Percentiles rank a stretch among this genome's conserved stretches.
phyloP scores from a whole-genome alignment of 768 basidiomycete species.

The Bullera alba region DNA sequence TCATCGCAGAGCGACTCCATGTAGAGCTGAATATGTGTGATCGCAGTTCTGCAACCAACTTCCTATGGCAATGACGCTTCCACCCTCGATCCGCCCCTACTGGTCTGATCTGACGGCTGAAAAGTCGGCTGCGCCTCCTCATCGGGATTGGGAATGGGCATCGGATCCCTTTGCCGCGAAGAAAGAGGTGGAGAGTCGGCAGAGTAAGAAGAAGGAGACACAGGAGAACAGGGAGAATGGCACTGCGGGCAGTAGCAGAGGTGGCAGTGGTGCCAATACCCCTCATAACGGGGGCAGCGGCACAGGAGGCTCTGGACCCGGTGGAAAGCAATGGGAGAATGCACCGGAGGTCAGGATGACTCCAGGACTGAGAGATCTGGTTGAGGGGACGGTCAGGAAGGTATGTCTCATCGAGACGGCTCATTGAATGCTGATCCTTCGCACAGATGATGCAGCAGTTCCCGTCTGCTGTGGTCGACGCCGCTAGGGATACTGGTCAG shows the following conservation, averaged over 20 bases:
- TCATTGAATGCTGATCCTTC: background rate
- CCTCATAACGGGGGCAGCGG: slow-evolving; percentile 5
- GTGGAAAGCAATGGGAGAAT: slow-evolving; percentile 40
- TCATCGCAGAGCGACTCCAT: background rate
- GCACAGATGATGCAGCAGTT: slow-evolving; percentile 45
- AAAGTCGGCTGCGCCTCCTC: slow-evolving; percentile 61
- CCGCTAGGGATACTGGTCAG: slow-evolving; percentile 36
- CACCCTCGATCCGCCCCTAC: slow-evolving; percentile 77
- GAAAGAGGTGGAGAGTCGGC: slow-evolving; percentile 61
- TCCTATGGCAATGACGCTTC: slow-evolving; percentile 55
- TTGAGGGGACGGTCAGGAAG: slow-evolving; percentile 74
- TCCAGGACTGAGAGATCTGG: slow-evolving; percentile 61
- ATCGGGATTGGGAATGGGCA: slow-evolving; percentile 80
- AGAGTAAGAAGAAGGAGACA: slow-evolving; percentile 54
- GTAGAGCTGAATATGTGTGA: background rate
- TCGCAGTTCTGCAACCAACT: slow-evolving; percentile 37
- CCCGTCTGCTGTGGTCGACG: slow-evolving; percentile 44
- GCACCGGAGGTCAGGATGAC: slow-evolving; percentile 77
- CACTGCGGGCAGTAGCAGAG: slow-evolving; percentile 6
- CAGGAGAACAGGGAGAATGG: slow-evolving; percentile 17
- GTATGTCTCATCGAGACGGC: slow-evolving; percentile 45
- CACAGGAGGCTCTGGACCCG: slow-evolving; percentile 12
- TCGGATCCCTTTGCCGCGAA: slow-evolving; percentile 75
- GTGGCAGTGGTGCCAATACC: slow-evolving; percentile 7
- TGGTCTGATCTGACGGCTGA: slow-evolving; percentile 69